Base-by-base conservation (phyloP, 257 asterid species). In the Scutellaria barbata region DNA sequence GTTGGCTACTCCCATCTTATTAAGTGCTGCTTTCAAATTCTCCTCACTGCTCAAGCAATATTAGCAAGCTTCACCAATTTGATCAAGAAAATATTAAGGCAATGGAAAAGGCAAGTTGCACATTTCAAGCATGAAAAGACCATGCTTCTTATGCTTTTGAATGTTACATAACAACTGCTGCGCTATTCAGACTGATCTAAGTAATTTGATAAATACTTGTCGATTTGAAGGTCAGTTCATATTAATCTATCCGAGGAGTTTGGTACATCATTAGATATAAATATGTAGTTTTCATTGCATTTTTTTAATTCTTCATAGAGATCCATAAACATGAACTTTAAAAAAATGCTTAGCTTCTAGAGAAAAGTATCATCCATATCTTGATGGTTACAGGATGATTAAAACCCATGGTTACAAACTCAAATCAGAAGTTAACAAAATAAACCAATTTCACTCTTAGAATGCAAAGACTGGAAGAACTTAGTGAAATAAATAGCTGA, bases 11-110 rank as follows among this genome's bases (percentile, higher is more conserved):
- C 98, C 97, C 97, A 92, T 88, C 77, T 72, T 90, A 74, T 77
- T 80, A 67, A 90, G 95, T 17, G 95, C 98, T 78, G 93, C 98
- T 83, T 90, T 88, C 86, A 90, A 77, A 77, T 92, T 92, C 65
- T 92, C 97, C 79, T 83, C 94, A 80, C 98, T 92, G 89, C 72
- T 80, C 82, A 80, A 74, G 69, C 75, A 77, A 78, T 50, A 75
- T 17, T 46, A 35, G 65, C 17, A 18, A 69, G 69, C 53, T 75
- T 75, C 50, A 50, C 11, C 4, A 53, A 71, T 66, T 50, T 22
- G 56, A 71, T 56, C 48, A 59, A 37, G 62, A 70, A 59, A 70
- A 50, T 53, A 39, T 17, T 67, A 60, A 51, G 72, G 39, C 54
- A 55, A 42, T 43, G 42, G 57, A 10, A 60, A 60, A 47, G 20